Evolutionary conservation across 2,329 filamentous ascomycete species (phyloP).

Genomic region (Fusarium sp.): DNA sequence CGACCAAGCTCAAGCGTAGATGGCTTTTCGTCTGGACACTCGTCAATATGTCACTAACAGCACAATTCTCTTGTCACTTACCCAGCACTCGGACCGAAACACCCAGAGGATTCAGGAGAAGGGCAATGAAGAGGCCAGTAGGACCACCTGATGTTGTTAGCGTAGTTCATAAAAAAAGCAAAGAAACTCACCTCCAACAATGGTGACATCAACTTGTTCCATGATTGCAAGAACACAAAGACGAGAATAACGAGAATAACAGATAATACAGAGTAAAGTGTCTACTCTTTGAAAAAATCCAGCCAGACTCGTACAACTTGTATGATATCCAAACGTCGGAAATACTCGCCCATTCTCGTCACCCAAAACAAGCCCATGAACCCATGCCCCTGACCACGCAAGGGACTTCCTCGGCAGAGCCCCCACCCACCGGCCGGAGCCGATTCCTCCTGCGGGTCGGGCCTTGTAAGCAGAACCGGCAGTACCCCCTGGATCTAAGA

Average conservation of each 20-base stretch:
- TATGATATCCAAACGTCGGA: neutral
- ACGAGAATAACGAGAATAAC: neutral
- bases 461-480: neutral
- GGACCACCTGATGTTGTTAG: slow-evolving; percentile 48
- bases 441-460: neutral
- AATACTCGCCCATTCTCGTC: neutral
- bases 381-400: neutral
- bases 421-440: neutral
- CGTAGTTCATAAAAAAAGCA: neutral
- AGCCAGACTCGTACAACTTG: neutral
- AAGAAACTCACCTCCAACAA: slow-evolving; percentile 40
- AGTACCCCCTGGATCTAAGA: neutral
- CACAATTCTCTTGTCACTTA: slow-evolving; percentile 8
- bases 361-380: neutral
- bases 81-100: slow-evolving; percentile 55
- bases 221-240: neutral
- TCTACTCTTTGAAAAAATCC: neutral
- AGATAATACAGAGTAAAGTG: neutral
- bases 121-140: slow-evolving; percentile 58
- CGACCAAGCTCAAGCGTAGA: slow-evolving; percentile 55
- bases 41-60: neutral
- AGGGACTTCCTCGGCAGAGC: neutral
- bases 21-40: slow-evolving; percentile 52
- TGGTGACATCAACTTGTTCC: slow-evolving; percentile 12
- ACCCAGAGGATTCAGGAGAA: slow-evolving; percentile 56